phyloP scores from a whole-genome alignment of 164 flowering plant genomes.

The Chimonanthus salicifolius region DNA sequence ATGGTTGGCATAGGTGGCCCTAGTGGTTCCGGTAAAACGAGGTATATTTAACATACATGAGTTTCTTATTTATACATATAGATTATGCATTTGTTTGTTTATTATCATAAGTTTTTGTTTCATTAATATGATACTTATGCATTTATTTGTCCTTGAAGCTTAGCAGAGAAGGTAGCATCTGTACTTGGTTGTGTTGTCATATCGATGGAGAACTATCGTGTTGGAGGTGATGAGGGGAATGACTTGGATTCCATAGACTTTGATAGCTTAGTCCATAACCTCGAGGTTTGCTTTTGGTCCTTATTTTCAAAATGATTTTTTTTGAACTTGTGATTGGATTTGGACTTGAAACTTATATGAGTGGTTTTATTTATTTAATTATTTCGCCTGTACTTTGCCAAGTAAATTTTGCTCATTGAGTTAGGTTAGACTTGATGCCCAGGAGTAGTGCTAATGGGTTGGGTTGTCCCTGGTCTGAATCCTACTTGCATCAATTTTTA shows the following conservation, averaged over 20 bases:
- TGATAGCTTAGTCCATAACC: slow-evolving; percentile 67
- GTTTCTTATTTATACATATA: not conserved
- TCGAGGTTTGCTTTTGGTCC: slow-evolving; percentile 56
- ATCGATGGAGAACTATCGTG: slow-evolving; percentile 93
- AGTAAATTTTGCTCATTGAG: not conserved
- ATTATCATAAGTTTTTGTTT: not conserved
- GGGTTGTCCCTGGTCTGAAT: not conserved
- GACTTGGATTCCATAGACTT: slow-evolving; percentile 85
- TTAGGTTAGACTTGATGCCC: not conserved
- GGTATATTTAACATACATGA: slow-evolving; percentile 31
- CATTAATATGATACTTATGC: slow-evolving; percentile 3
- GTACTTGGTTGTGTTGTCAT: slow-evolving; percentile 84
- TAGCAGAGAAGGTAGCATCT: slow-evolving; percentile 96
- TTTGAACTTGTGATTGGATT: not conserved
- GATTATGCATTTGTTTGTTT: not conserved
- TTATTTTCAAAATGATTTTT: not conserved
- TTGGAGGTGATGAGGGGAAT: slow-evolving; percentile 81
- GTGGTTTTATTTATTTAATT: not conserved
- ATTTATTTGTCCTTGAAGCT: slow-evolving; percentile 51
- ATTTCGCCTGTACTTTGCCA: not conserved
- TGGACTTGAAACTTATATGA: not conserved
- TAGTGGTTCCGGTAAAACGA: slow-evolving; percentile 90
- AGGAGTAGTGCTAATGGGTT: not conserved
- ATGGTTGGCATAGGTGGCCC: slow-evolving; percentile 97
- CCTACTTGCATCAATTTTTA: not conserved